phyloP scores from a whole-genome alignment of 805 yeast genomes.

The Saccharomycopsis sp. region DNA sequence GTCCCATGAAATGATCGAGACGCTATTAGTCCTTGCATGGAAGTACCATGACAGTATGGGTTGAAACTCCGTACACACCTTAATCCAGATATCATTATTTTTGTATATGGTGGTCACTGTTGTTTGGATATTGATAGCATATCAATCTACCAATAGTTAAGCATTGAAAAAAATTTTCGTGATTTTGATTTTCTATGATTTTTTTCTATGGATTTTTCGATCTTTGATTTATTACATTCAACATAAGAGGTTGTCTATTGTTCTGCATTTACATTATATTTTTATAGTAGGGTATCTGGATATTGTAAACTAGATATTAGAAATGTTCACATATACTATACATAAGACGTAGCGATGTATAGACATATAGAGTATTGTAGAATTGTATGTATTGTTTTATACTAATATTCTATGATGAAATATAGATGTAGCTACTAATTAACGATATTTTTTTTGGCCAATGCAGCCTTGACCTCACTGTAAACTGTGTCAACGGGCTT shows the following conservation, averaged over 20 bases:
- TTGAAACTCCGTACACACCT: background rate
- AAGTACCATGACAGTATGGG: background rate
- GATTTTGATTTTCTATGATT: background rate
- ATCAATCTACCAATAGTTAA: background rate
- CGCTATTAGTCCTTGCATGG: background rate
- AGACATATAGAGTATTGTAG: no score
- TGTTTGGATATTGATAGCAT: background rate
- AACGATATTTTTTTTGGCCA: slow-evolving; percentile 36
- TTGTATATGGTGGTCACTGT: background rate
- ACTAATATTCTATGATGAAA: background rate
- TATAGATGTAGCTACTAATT: background rate
- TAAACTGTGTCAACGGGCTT: slow-evolving; percentile 77
- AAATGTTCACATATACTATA: no score
- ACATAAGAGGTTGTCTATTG: no score
- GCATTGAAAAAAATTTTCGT: background rate
- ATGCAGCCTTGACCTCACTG: slow-evolving; percentile 56
- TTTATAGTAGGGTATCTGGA: background rate
- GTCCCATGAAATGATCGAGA: background rate
- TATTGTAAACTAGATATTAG: no score
- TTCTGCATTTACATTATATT: background rate
- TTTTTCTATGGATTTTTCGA: background rate
- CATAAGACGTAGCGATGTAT: no score
- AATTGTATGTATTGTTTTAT: no score
- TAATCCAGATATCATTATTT: background rate
- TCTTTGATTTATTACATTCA: no score